Conservation (phyloP, 129 eudicot genomes). For the Ambrosia artemisiifolia region DNA sequence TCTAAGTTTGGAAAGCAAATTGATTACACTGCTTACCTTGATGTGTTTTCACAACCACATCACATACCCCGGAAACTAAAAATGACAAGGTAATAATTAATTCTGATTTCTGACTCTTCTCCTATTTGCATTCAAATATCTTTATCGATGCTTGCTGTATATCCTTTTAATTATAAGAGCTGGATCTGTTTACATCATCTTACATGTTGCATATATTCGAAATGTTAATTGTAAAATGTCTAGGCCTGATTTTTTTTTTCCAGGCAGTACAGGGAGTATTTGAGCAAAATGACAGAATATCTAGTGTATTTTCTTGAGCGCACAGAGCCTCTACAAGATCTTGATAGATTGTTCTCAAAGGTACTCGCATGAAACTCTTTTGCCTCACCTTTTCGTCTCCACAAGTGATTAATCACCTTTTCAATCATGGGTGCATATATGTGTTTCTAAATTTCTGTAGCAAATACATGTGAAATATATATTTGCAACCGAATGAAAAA, state of each 20-base stretch:
- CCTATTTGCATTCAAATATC: background rate
- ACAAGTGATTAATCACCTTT: background rate
- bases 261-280: constrained; percentile 86
- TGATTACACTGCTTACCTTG: constrained; percentile 77
- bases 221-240: background rate
- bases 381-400: background rate
- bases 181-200: background rate
- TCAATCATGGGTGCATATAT: background rate
- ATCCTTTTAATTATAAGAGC: background rate
- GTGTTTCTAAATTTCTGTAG: background rate
- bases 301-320: constrained; percentile 76
- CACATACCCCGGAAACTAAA: constrained; percentile 68
- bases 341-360: constrained; percentile 90
- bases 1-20: constrained; percentile 74
- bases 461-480: background rate
- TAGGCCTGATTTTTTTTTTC: constrained; percentile 11
- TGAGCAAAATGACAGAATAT: constrained; percentile 78
- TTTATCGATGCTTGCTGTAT: background rate
- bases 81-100: constrained; percentile 56
- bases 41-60: constrained; percentile 64
- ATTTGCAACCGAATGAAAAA: background rate
- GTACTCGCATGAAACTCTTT: constrained; percentile 25
- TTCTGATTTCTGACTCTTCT: background rate
- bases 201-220: background rate
- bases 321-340: constrained; percentile 93